Evolutionary conservation across 2,329 filamentous ascomycete genomes (phyloP).

Genomic region (Penicillium carneum): DNA sequence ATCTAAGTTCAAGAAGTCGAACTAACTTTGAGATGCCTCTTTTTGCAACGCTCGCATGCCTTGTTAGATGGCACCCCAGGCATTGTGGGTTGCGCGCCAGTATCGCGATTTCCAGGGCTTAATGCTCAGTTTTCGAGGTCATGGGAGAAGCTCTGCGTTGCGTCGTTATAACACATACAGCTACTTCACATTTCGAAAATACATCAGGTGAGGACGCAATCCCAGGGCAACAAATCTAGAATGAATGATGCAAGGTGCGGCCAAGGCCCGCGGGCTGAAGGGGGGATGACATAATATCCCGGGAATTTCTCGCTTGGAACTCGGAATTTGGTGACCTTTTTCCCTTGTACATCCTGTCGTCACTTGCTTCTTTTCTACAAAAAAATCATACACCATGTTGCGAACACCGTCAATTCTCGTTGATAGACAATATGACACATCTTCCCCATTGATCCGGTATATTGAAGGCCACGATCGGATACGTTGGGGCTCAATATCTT

Average conservation of each 20-base stretch:
- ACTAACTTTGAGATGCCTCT: conserved; percentile 49
- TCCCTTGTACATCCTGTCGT: conserved; percentile 19
- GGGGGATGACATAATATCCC: background rate
- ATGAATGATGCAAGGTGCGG: conserved; percentile 12
- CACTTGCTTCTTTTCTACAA: conserved; percentile 10
- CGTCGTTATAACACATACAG: background rate
- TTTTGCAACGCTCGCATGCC: conserved; percentile 51
- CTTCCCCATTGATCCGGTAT: conserved; percentile 5
- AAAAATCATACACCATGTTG: conserved; percentile 11
- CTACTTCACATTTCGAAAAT: conserved; percentile 16
- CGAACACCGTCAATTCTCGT: conserved; percentile 8
- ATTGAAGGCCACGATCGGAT: conserved; percentile 21
- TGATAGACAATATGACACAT: conserved; percentile 1
- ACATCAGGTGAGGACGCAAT: background rate
- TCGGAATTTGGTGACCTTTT: conserved; percentile 5
- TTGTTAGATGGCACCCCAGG: conserved; percentile 52
- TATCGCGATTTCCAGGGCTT: conserved; percentile 4
- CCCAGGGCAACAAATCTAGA: conserved; percentile 1
- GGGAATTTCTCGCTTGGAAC: conserved; percentile 9
- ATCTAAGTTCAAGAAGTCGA: background rate
- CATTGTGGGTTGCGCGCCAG: conserved; percentile 35
- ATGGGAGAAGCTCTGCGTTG: conserved; percentile 1
- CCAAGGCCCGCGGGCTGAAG: background rate
- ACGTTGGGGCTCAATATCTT: conserved; percentile 18
- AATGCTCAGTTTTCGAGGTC: conserved; percentile 4